Evolutionary conservation across 164 flowering plant species (phyloP), one percentile per base, ranked within the genome.

Genomic region (Annona cherimola): DNA sequence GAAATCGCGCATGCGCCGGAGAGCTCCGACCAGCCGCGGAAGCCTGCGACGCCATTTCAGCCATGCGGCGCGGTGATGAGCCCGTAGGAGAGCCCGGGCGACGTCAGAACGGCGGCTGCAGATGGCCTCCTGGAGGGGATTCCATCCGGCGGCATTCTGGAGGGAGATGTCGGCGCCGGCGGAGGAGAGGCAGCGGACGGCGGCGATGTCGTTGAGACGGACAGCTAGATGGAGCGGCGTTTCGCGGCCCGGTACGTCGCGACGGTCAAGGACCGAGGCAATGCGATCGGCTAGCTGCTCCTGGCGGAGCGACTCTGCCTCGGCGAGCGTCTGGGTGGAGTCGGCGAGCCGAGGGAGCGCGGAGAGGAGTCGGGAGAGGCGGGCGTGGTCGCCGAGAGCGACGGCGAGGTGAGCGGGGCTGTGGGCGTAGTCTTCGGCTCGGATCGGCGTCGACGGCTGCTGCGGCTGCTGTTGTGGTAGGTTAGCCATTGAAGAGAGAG

Each of bases 221-320:
- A 95, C 98, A 3, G 99, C 92, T 14, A 95, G 86, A 70, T 95
- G 98, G 67, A 95, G 90, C 0, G 98, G 91, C 1, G 99, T 95
- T 66, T 91, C 97, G 0, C 92, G 84, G 75, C 60, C 70, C 0
- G 94, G 96, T 14, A 91, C 96, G 69, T 95, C 96, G 45, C 98
- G 89, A 69, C 97, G 94, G 83, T 95, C 99, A 68, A 95, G 74
- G 7, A 78, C 80, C 68, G 92, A 76, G 42, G 98, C 78, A 82
- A 95, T 90, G 66, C 74, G 63, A 11, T 92, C 94, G 63, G 91
- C 88, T 60, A 87, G 14, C 3, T 66, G 71, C 74, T 95, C 99
- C 55, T 90, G 90, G 44, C 80, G 39, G 18, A 92, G 81, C 1
- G 99, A 95, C 63, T 90, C 89, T 3, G 90, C 75, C 80, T 91